A percentile compares a stretch with the other conserved stretches of the same genome.
These are phyloP conservation scores for Boletellus sp. DNA, from an alignment of 1,284 basidiomycete genomes.

Conservation along the genomic window DNA sequence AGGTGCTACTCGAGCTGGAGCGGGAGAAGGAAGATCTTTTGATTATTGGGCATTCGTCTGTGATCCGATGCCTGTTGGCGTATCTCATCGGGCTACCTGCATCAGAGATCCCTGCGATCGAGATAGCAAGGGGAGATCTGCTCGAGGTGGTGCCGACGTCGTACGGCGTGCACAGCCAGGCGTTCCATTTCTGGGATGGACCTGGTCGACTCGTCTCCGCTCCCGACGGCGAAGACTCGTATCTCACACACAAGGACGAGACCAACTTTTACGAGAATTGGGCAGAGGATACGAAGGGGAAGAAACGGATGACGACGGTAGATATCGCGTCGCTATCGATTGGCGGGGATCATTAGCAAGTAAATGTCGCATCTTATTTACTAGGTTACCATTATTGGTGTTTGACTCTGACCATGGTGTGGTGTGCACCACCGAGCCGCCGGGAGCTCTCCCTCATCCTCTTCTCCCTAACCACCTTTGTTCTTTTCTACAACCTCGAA, in stretches of 20 bases:
- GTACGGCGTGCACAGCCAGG: constrained; percentile 85
- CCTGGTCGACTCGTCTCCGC: constrained; percentile 59
- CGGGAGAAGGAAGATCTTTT: constrained; percentile 75
- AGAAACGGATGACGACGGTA: constrained; percentile 42
- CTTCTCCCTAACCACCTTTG: constrained; percentile 56
- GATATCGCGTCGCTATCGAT: constrained; percentile 25
- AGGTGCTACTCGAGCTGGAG: constrained; percentile 81
- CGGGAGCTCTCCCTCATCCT: constrained; percentile 62
- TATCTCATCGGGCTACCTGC: constrained; percentile 95
- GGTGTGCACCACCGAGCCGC: constrained; percentile 57
- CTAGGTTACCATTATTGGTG: background rate
- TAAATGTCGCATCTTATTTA: no score
- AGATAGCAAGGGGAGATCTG: constrained; percentile 88
- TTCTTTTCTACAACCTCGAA: constrained; percentile 66
- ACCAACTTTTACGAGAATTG: constrained; percentile 85
- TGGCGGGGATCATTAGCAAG: constrained; percentile 1
- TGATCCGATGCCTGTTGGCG: constrained; percentile 91
- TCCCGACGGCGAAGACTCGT: constrained; percentile 36
- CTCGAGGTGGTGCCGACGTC: constrained; percentile 87
- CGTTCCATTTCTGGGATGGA: constrained; percentile 91
- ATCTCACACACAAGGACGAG: constrained; percentile 47
- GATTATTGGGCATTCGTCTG: constrained; percentile 88
- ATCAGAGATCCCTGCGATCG: constrained; percentile 93
- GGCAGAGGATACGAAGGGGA: constrained; percentile 77
- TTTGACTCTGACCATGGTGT: constrained; percentile 40